Percentiles rank a stretch among this genome's conserved stretches.
phyloP scores from a whole-genome alignment of 352 stramenopile species.

The Pythium grandisporangium region DNA sequence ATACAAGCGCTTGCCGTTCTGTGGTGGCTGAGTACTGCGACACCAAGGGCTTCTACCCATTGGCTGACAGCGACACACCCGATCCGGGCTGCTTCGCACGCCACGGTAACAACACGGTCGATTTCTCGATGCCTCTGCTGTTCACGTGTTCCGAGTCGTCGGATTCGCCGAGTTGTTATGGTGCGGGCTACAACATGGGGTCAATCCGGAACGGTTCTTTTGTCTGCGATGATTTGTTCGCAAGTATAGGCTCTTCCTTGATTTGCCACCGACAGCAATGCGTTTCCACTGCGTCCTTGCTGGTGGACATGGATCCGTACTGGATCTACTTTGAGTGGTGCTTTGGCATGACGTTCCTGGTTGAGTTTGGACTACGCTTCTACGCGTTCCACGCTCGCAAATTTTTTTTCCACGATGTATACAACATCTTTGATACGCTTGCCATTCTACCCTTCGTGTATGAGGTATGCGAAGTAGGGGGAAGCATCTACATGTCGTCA shows the following conservation, averaged over 20 bases:
- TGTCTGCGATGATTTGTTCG: conserved; percentile 26
- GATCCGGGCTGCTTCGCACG: conserved; percentile 48
- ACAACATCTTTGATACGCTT: conserved; percentile 60
- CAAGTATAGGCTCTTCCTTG: conserved; percentile 7
- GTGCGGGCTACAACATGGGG: conserved; percentile 39
- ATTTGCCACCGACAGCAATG: conserved; percentile 56
- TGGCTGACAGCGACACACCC: background rate
- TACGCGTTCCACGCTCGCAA: conserved; percentile 26
- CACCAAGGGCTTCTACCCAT: conserved; percentile 12
- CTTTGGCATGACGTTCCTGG: conserved; percentile 44
- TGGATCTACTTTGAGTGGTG: conserved; percentile 75
- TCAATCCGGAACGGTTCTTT: conserved; percentile 18
- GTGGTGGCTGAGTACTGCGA: conserved; percentile 51
- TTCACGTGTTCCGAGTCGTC: conserved; percentile 25
- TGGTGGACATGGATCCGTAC: conserved; percentile 60
- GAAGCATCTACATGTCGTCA: too few species aligned
- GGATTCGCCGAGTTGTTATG: conserved; percentile 28
- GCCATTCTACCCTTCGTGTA: conserved; percentile 54
- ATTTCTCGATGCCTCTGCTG: conserved; percentile 24
- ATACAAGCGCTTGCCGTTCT: conserved; percentile 26
- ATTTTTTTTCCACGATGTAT: conserved; percentile 37
- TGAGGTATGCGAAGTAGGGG: too few species aligned
- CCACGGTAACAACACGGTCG: conserved; percentile 10
- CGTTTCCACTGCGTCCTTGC: conserved; percentile 15
- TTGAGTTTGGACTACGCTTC: conserved; percentile 51